Percentiles rank a stretch among this genome's conserved stretches.
Conservation (phyloP, 2,329 filamentous ascomycete genomes). For the Ophiostoma angusticollis region DNA sequence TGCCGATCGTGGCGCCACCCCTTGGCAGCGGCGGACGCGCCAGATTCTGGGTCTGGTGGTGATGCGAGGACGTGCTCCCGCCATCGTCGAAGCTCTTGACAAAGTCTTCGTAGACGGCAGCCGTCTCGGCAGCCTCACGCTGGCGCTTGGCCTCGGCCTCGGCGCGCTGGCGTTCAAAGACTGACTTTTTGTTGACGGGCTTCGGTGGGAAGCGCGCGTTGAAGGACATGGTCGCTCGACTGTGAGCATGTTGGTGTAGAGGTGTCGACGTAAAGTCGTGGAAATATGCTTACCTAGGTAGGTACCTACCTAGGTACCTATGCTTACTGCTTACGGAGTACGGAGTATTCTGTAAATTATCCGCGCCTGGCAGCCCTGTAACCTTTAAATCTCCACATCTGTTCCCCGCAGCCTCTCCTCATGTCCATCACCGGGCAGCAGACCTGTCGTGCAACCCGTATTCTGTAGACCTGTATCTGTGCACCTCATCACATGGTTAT, state of each 20-base stretch:
- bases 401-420: too few relatives aligned
- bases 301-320: too few relatives aligned
- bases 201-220: constrained; percentile 23
- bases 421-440: too few relatives aligned
- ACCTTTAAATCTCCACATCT: too few relatives aligned
- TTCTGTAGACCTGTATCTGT: too few relatives aligned
- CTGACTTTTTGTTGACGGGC: constrained; percentile 53
- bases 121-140: constrained; percentile 75
- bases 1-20: constrained; percentile 10
- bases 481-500: too few relatives aligned
- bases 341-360: too few relatives aligned
- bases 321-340: too few relatives aligned
- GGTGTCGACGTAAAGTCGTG: too few relatives aligned
- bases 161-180: constrained; percentile 78
- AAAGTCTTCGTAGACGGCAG: constrained; percentile 76
- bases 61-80: constrained; percentile 33
- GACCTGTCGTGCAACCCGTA: too few relatives aligned
- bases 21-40: constrained; percentile 21
- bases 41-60: constrained; percentile 2
- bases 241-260: constrained; percentile 5
- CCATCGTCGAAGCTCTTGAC: constrained; percentile 64
- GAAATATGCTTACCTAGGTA: too few relatives aligned
- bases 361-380: too few relatives aligned
- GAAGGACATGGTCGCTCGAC: constrained; percentile 33
- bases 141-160: constrained; percentile 80